Conservation (phyloP, 108 stramenopile genomes). For the Poteriospumella lacustris region DNA sequence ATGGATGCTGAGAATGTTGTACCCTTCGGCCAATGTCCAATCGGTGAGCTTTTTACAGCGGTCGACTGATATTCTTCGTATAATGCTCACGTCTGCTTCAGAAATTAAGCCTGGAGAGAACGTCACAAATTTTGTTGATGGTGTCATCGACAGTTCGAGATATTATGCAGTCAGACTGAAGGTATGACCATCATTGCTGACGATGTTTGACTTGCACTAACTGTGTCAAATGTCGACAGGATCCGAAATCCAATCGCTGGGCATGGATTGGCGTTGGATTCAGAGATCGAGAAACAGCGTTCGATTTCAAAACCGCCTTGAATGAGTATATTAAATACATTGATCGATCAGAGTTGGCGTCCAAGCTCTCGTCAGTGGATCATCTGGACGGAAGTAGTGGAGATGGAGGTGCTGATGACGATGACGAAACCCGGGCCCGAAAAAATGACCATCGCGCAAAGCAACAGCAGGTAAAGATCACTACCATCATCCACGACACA, state of each 20-base stretch:
- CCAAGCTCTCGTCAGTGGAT: neutral
- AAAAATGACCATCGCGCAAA: too few relatives aligned
- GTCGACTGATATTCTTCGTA: neutral
- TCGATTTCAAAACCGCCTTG: constrained; percentile 24
- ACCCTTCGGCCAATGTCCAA: constrained; percentile 16
- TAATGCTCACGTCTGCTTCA: neutral
- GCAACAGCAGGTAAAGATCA: too few relatives aligned
- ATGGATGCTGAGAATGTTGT: neutral
- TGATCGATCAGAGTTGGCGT: neutral
- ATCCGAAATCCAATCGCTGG: neutral
- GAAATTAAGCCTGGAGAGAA: constrained; percentile 17
- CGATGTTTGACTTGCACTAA: neutral
- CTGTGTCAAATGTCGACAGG: neutral
- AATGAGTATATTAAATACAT: constrained; percentile 29
- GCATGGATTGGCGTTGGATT: constrained; percentile 12
- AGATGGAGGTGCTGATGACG: too few relatives aligned
- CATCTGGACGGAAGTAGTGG: neutral
- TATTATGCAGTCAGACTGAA: constrained; percentile 13
- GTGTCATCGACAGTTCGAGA: constrained; percentile 10
- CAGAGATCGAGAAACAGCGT: constrained; percentile 18
- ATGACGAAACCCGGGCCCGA: too few relatives aligned
- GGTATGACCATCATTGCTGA: too few relatives aligned
- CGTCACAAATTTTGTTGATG: constrained; percentile 10
- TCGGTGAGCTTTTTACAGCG: neutral
- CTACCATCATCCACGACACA: too few relatives aligned